These are phyloP conservation scores for Clavispora santaluciae DNA, from an alignment of 805 yeast genomes.

Conservation along the genomic window DNA sequence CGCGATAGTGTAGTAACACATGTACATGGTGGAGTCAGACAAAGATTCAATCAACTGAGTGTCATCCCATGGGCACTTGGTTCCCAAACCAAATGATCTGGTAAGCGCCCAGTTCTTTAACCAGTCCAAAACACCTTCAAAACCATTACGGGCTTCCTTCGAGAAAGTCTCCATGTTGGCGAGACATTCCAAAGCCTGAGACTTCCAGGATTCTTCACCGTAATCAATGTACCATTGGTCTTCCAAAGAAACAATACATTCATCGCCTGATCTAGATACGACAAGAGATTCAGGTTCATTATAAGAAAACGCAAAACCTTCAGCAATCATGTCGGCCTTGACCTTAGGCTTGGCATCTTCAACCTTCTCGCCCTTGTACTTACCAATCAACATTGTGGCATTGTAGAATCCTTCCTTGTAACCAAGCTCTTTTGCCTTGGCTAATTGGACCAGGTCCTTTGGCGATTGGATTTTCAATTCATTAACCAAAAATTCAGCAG, in stretches of 20 bases:
- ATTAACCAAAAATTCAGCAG: constrained; percentile 81
- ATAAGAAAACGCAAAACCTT: constrained; percentile 81
- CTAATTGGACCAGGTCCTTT: constrained; percentile 80
- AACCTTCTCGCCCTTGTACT: constrained; percentile 83
- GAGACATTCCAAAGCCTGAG: constrained; percentile 74
- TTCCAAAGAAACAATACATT: constrained; percentile 92
- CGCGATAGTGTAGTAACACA: constrained; percentile 87
- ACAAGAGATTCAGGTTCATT: constrained; percentile 91
- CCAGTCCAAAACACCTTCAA: constrained; percentile 94
- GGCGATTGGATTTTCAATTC: constrained; percentile 92
- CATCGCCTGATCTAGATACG: constrained; percentile 93
- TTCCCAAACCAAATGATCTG: constrained; percentile 93
- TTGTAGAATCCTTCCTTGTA: constrained; percentile 96
- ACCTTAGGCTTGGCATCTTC: constrained; percentile 87
- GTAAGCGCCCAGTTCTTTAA: constrained; percentile 97
- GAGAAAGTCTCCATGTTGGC: constrained; percentile 71
- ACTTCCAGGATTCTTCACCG: constrained; percentile 91
- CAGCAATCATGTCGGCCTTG: constrained; percentile 70
- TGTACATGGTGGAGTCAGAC: constrained; percentile 93
- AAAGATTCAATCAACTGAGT: constrained; percentile 89
- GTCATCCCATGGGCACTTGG: constrained; percentile 95
- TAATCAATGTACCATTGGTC: constrained; percentile 98
- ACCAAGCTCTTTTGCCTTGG: constrained; percentile 89
- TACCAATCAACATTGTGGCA: constrained; percentile 77
- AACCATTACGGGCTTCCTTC: constrained; percentile 82